Conservation (phyloP, 148 eudicot genomes). For the Linanthus parryae region DNA sequence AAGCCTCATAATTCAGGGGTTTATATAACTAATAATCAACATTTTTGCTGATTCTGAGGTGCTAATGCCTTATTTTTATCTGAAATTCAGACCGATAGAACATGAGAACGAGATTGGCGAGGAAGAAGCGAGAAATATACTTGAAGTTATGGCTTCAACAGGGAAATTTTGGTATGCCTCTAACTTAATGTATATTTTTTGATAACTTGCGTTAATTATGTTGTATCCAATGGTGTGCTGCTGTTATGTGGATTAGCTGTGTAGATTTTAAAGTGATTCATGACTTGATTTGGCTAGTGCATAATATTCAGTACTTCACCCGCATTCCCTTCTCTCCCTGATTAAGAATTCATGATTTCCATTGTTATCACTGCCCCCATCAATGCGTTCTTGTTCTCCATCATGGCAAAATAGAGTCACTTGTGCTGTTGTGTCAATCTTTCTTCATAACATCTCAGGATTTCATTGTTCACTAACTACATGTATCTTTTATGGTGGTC, state of each 20-base stretch:
- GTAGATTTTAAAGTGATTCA: neutral
- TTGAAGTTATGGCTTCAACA: conserved; percentile 62
- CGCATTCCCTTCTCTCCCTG: too few species aligned
- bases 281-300: neutral
- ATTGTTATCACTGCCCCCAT: too few species aligned
- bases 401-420: too few species aligned
- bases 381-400: too few species aligned
- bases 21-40: too few species aligned
- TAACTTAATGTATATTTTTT: neutral
- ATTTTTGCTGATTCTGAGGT: neutral
- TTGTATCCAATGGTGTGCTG: neutral
- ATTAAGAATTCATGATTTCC: too few species aligned
- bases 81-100: conserved; percentile 34
- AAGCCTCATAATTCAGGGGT: neutral
- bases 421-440: too few species aligned
- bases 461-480: too few species aligned
- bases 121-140: conserved; percentile 49
- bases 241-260: neutral
- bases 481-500: too few species aligned
- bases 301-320: neutral
- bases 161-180: conserved; percentile 76
- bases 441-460: too few species aligned
- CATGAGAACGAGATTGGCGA: conserved; percentile 34
- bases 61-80: neutral
- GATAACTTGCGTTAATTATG: neutral